Conservation (phyloP, 2,329 filamentous ascomycete genomes). For the Exophiala sp. region DNA sequence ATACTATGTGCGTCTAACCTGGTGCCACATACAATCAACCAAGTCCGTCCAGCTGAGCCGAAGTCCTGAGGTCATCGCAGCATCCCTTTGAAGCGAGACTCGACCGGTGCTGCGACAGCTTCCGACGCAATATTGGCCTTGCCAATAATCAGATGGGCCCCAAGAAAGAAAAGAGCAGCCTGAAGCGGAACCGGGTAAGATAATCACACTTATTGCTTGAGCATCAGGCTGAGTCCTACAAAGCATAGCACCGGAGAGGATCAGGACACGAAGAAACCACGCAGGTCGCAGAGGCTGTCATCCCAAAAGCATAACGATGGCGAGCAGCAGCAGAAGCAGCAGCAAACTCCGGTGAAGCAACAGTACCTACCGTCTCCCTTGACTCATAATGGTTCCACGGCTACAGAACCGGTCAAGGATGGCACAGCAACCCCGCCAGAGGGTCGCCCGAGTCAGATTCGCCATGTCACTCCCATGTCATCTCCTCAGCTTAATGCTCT, state of each 20-base stretch:
- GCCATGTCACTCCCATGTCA: constrained; percentile 40
- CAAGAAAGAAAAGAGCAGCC: constrained; percentile 67
- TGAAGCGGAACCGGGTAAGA: constrained; percentile 74
- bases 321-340: too few relatives aligned
- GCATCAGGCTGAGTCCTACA: constrained; percentile 29
- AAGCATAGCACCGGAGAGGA: constrained; percentile 63
- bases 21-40: too few relatives aligned
- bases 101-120: neutral
- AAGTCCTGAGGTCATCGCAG: too few relatives aligned
- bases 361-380: constrained; percentile 75
- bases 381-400: constrained; percentile 61
- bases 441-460: constrained; percentile 50
- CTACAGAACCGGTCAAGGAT: constrained; percentile 58
- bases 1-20: too few relatives aligned
- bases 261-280: constrained; percentile 72
- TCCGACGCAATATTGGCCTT: neutral
- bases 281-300: constrained; percentile 67
- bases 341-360: constrained; percentile 52
- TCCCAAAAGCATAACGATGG: constrained; percentile 48
- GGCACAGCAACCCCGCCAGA: constrained; percentile 64
- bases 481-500: constrained; percentile 45
- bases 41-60: too few relatives aligned
- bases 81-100: neutral
- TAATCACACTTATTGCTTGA: constrained; percentile 26
- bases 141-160: constrained; percentile 36